Evolutionary conservation across 805 yeast species (phyloP).

Genomic region (Pichia exigua): DNA sequence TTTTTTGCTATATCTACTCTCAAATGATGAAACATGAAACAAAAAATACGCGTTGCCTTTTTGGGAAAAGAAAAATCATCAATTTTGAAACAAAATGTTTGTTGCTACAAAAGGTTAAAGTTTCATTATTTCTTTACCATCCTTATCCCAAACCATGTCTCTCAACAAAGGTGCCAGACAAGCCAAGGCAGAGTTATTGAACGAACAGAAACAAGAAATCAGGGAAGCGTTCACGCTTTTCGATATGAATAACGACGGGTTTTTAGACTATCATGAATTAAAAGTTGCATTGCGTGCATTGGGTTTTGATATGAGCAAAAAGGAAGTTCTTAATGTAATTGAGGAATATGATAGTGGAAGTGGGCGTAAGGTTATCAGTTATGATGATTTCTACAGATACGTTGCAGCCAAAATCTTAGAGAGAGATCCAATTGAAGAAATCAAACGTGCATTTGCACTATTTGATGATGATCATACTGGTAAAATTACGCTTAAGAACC

Average conservation of each 20-base stretch:
- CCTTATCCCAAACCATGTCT: not conserved
- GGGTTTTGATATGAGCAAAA: conserved; percentile 77
- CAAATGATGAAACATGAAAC: not conserved
- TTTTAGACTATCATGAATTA: conserved; percentile 83
- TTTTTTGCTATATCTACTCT: too few species aligned
- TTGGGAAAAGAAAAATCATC: not conserved
- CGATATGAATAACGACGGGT: conserved; percentile 89
- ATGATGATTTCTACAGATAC: conserved; percentile 73
- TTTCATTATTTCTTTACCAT: too few species aligned
- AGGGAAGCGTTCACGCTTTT: conserved; percentile 86
- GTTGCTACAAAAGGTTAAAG: not conserved
- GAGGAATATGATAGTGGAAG: conserved; percentile 76
- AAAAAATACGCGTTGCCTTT: not conserved
- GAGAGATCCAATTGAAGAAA: conserved; percentile 90
- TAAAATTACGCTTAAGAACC: conserved; percentile 69
- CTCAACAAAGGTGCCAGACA: conserved; percentile 26
- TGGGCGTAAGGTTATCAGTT: conserved; percentile 61
- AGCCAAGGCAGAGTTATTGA: conserved; percentile 58
- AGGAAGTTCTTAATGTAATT: conserved; percentile 67
- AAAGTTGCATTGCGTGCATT: conserved; percentile 91
- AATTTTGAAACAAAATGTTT: too few species aligned
- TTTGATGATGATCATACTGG: conserved; percentile 89
- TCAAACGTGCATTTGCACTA: conserved; percentile 77
- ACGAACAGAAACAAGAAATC: conserved; percentile 86
- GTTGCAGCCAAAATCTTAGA: conserved; percentile 78